A percentile compares a stretch with the other conserved stretches of the same genome.
Conservation (phyloP, 83 land plant species). For the Isoetes engelmannii region DNA sequence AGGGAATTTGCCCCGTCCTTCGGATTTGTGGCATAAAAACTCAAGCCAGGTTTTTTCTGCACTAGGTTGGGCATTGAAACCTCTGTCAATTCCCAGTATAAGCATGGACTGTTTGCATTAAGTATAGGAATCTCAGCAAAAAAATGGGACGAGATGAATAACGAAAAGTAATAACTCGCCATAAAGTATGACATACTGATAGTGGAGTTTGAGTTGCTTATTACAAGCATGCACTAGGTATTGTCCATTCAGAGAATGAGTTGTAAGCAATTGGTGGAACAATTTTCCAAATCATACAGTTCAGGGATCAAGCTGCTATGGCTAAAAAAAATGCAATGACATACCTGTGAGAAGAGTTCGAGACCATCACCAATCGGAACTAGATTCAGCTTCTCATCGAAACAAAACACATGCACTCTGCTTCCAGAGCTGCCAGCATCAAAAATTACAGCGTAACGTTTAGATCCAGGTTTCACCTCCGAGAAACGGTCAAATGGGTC, state of each 20-base stretch:
- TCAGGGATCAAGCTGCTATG: too few relatives aligned
- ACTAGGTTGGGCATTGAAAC: neutral
- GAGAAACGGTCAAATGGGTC: constrained; percentile 5
- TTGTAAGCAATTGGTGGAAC: too few relatives aligned
- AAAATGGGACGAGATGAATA: too few relatives aligned
- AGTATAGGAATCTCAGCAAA: too few relatives aligned
- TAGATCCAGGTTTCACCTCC: constrained; percentile 17
- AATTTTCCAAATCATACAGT: too few relatives aligned
- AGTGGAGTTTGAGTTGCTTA: too few relatives aligned
- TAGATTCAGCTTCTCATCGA: constrained; percentile 61
- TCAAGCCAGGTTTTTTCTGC: constrained; percentile 80
- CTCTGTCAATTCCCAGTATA: too few relatives aligned
- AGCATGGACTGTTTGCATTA: too few relatives aligned
- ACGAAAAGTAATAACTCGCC: too few relatives aligned
- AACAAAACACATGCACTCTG: constrained; percentile 89
- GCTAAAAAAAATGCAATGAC: neutral
- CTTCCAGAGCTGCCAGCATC: constrained; percentile 99
- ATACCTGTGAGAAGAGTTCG: constrained; percentile 69
- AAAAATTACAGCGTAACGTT: constrained; percentile 77
- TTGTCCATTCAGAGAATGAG: too few relatives aligned
- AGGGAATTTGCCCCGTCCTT: constrained; percentile 67
- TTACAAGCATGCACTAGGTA: too few relatives aligned
- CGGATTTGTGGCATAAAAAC: constrained; percentile 58
- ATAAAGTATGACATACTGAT: too few relatives aligned
- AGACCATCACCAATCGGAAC: constrained; percentile 66